Conservation (phyloP, 2,329 filamentous ascomycete genomes). For the Akanthomyces uredinophilus region DNA sequence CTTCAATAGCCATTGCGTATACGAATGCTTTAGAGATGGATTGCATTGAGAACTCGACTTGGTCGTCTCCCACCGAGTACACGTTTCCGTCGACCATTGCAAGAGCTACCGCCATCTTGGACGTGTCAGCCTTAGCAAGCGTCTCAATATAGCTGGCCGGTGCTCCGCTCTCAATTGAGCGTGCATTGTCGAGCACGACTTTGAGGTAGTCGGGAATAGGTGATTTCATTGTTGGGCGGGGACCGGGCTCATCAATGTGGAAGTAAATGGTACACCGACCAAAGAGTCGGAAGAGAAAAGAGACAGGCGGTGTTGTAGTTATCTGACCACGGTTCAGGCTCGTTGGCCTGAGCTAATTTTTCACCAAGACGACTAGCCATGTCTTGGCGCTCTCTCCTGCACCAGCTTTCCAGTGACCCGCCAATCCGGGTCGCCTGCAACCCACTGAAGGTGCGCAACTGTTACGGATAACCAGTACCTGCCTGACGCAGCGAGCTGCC, state of each 20-base stretch:
- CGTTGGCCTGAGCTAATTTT: no score
- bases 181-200: slow-evolving; percentile 28
- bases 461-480: no score
- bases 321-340: background rate
- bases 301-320: no score
- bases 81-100: slow-evolving; percentile 36
- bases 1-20: slow-evolving; percentile 36
- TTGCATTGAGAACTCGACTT: slow-evolving; percentile 36
- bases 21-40: slow-evolving; percentile 38
- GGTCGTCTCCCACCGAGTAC: slow-evolving; percentile 35
- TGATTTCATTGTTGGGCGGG: slow-evolving; percentile 25
- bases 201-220: slow-evolving; percentile 32
- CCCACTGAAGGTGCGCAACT: no score
- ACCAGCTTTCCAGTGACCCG: no score
- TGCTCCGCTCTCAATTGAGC: slow-evolving; percentile 26
- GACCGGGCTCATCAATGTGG: background rate
- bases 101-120: slow-evolving; percentile 33
- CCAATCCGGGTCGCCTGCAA: no score
- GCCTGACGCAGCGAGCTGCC: no score
- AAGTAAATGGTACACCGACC: no score
- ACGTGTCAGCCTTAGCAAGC: slow-evolving; percentile 34
- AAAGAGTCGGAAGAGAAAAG: no score
- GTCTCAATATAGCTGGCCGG: slow-evolving; percentile 34
- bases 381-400: no score
- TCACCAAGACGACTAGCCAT: no score